Evolutionary conservation across 148 eudicot genomes (phyloP), one percentile per base, ranked within the genome.

Genomic region (Vaccinium macrocarpon): DNA sequence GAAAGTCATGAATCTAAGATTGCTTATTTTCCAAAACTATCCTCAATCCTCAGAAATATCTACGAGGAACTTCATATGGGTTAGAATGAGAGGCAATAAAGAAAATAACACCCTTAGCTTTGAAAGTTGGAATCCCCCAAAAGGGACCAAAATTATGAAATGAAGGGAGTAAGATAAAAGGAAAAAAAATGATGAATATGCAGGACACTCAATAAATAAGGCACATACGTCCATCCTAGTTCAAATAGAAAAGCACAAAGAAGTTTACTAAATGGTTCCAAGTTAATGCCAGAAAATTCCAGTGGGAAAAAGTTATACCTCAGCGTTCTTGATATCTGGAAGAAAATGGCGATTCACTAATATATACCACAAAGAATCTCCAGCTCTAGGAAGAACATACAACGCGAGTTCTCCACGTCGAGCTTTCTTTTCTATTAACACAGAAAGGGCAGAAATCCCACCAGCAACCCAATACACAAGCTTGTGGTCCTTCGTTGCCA

Each of bases 391-490:
- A 87, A 97, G 97, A 84, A 97, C 98, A 88, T 97, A 97, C 82
- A 97, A 90, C 81, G 96, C 98, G 80, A 96, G 94, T 88, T 97
- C 99, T 81, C 93, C 92, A 35, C 98, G 93, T 88, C 95, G 92
- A 88, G 88, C 91, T 90, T 95, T 97, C 91, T 95, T 95, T 86
- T 97, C 99, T 76, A 97, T 82, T 82, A 97, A 86, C 79, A 97
- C 96, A 77, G 98, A 95, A 52, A 97, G 97, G 77, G 94, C 99
- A 84, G 99, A 88, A 82, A 92, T 51, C 82, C 94, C 97, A 83
- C 99, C 99, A 0, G 99, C 94, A 80, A 95, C 51, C 98, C 99
- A 97, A 90, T 95, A 97, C 79, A 95, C 92, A 81, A 97, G 98
- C 88, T 97, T 97, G 93, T 97, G 97, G 90, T 97, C 99, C 83